phyloP scores from a whole-genome alignment of 1,139 yeast species.

The Spathaspora sp. region DNA sequence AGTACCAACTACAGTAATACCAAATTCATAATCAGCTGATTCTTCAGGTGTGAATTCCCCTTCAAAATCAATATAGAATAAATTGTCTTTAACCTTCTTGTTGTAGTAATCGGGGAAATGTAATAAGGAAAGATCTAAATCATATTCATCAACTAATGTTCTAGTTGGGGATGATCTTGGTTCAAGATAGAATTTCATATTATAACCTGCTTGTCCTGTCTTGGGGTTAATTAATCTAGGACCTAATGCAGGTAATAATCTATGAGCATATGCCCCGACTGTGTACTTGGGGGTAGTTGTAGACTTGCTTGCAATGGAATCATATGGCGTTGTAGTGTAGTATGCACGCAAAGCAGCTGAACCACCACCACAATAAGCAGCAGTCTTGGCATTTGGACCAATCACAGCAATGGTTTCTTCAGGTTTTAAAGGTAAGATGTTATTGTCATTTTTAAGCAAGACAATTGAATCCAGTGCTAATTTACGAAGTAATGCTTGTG shows the following conservation, averaged over 20 bases:
- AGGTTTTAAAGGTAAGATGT: conserved; percentile 38
- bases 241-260: conserved; percentile 30
- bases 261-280: conserved; percentile 23
- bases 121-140: conserved; percentile 32
- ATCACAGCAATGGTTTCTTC: conserved; percentile 28
- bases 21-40: conserved; percentile 50
- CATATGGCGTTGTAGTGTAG: conserved; percentile 31
- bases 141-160: conserved; percentile 36
- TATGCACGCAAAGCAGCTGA: conserved; percentile 32
- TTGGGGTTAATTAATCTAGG: conserved; percentile 20
- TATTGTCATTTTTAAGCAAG: conserved; percentile 50
- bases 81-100: conserved; percentile 20
- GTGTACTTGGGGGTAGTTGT: conserved; percentile 17
- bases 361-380: conserved; percentile 35
- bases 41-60: conserved; percentile 46
- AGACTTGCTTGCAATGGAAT: conserved; percentile 25
- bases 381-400: conserved; percentile 35
- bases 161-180: conserved; percentile 18
- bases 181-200: conserved; percentile 34
- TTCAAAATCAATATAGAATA: conserved; percentile 43
- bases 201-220: conserved; percentile 43
- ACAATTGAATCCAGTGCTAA: conserved; percentile 54
- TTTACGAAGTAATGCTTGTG: conserved; percentile 41
- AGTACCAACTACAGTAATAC: conserved; percentile 52
- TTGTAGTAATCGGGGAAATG: conserved; percentile 49